These are phyloP conservation scores for Inonotus hispidus DNA, from an alignment of 1,284 basidiomycete genomes.

Conservation along the genomic window DNA sequence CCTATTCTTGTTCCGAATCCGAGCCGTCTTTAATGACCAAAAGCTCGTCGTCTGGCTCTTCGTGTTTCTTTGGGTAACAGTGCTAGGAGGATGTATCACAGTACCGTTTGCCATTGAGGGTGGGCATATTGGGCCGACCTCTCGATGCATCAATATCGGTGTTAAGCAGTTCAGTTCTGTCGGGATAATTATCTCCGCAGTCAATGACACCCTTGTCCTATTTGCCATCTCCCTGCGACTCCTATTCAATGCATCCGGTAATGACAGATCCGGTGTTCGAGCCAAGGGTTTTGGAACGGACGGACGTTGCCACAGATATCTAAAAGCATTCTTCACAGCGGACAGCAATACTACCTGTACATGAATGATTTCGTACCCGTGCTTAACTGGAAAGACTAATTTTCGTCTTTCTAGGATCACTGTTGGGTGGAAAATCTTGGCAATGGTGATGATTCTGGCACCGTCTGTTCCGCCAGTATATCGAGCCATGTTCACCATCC, in stretches of 20 bases:
- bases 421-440: conserved; percentile 23
- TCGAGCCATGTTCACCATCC: conserved; percentile 20
- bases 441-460: conserved; percentile 22
- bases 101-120: conserved; percentile 13
- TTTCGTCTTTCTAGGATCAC: conserved; percentile 21
- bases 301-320: conserved; percentile 26
- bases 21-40: conserved; percentile 13
- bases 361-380: conserved; percentile 7
- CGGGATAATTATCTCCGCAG: background rate
- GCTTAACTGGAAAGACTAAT: background rate
- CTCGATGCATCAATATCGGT: background rate
- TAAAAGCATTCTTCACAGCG: conserved; percentile 26
- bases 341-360: conserved; percentile 32
- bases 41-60: background rate
- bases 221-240: conserved; percentile 8
- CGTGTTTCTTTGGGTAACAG: conserved; percentile 10
- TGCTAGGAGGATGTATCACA: conserved; percentile 9
- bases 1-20: conserved; percentile 17
- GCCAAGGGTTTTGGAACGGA: conserved; percentile 22
- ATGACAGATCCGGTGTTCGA: background rate
- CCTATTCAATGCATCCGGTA: background rate
- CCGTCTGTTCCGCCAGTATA: conserved; percentile 13
- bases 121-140: conserved; percentile 4
- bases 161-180: conserved; percentile 1
- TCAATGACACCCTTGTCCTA: conserved; percentile 11